These are phyloP conservation scores for Pholiota adiposa DNA, from an alignment of 1,284 basidiomycete species.

Conservation along the genomic window DNA sequence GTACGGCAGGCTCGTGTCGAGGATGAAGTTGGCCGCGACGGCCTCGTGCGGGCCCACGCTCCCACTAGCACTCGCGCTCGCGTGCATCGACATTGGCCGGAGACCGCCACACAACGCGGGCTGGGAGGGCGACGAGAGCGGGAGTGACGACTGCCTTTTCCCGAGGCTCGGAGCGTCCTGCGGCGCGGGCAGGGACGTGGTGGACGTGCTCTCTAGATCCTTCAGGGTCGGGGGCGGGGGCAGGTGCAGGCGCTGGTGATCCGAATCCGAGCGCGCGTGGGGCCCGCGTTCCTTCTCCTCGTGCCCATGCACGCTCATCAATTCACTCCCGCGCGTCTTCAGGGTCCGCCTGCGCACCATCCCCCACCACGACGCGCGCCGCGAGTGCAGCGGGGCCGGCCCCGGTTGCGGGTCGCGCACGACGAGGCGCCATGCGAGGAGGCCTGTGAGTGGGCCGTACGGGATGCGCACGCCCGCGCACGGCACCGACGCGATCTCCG, in stretches of 20 bases:
- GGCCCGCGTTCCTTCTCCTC: background rate
- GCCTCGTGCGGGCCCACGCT: slow-evolving; percentile 11
- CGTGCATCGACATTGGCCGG: no score
- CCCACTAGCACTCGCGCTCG: no score
- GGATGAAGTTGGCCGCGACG: slow-evolving; percentile 40
- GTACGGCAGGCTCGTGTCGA: slow-evolving; percentile 40
- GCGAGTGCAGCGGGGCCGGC: slow-evolving; percentile 19
- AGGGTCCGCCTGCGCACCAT: background rate
- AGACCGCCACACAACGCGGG: no score
- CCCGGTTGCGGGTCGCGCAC: slow-evolving; percentile 27
- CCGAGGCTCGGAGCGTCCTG: no score
- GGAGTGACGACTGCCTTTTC: no score
- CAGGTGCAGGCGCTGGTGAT: no score
- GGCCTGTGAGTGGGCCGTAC: slow-evolving; percentile 37
- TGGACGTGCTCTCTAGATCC: background rate
- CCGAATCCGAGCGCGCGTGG: background rate
- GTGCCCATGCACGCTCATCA: no score
- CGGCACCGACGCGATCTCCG: slow-evolving; percentile 39
- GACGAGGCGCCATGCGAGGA: slow-evolving; percentile 43
- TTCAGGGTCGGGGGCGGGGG: background rate
- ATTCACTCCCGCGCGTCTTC: background rate
- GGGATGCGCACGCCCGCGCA: slow-evolving; percentile 43
- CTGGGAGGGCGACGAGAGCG: no score
- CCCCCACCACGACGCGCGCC: slow-evolving; percentile 18
- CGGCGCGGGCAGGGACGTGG: slow-evolving; percentile 11